Percentiles rank a stretch among this genome's conserved stretches.
Conservation (phyloP, 495 filamentous ascomycete species). For the Podospora fimiseda region DNA sequence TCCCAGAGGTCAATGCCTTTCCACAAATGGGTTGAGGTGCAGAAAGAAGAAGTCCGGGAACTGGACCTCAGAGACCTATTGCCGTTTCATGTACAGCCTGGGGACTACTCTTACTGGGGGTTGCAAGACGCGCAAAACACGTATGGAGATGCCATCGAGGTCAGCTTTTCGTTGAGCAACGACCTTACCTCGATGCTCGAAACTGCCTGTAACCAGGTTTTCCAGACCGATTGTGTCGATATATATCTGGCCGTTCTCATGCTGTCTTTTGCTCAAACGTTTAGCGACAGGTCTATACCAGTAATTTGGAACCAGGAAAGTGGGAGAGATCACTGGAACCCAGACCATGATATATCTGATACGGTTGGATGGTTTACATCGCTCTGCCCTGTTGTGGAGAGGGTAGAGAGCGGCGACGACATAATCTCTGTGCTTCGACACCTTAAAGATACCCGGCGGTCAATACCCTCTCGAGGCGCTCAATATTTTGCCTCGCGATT, state of each 20-base stretch:
- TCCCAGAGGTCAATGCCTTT: slow-evolving; percentile 49
- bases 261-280: slow-evolving; percentile 43
- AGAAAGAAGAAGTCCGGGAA: slow-evolving; percentile 27
- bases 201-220: slow-evolving; percentile 35
- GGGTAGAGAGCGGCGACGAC: slow-evolving; percentile 32
- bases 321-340: slow-evolving; percentile 33
- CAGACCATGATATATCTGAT: slow-evolving; percentile 36
- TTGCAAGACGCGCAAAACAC: slow-evolving; percentile 38
- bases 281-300: slow-evolving; percentile 48
- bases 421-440: slow-evolving; percentile 35
- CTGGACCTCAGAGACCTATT: slow-evolving; percentile 19
- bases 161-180: slow-evolving; percentile 37
- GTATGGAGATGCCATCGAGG: slow-evolving; percentile 36
- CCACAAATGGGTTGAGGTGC: slow-evolving; percentile 53
- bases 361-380: slow-evolving; percentile 48
- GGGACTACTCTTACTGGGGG: slow-evolving; percentile 42
- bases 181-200: slow-evolving; percentile 40
- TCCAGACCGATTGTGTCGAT: slow-evolving; percentile 42
- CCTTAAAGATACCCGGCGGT: slow-evolving; percentile 35
- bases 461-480: slow-evolving; percentile 21
- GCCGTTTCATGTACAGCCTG: slow-evolving; percentile 28
- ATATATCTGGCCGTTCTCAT: slow-evolving; percentile 44
- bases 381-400: slow-evolving; percentile 32
- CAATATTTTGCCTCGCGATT: slow-evolving; percentile 38
- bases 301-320: slow-evolving; percentile 49